phyloP scores from a whole-genome alignment of 306 rosid species.

The Cucumis hystrix region DNA sequence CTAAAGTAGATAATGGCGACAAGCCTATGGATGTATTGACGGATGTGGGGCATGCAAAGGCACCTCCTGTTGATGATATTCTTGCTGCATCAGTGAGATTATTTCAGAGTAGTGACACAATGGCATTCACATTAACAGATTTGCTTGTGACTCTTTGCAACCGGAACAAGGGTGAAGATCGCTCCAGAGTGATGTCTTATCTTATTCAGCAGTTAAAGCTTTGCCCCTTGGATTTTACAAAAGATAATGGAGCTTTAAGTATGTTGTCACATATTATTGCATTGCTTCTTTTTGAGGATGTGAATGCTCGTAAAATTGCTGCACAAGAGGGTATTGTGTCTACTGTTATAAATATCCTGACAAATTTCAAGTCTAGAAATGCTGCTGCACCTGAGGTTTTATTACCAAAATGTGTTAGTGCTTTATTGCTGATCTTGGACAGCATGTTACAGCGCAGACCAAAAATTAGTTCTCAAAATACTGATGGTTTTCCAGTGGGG shows the following conservation, averaged over 20 bases:
- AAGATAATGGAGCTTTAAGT: conserved; percentile 61
- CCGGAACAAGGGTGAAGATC: conserved; percentile 85
- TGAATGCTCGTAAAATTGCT: conserved; percentile 67
- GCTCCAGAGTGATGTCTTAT: conserved; percentile 72
- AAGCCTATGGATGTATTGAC: conserved; percentile 58
- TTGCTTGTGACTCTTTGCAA: conserved; percentile 77
- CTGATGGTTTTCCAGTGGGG: conserved; percentile 47
- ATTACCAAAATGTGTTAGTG: conserved; percentile 70
- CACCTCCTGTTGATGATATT: conserved; percentile 88
- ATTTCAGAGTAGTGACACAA: conserved; percentile 76
- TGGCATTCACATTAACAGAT: conserved; percentile 88
- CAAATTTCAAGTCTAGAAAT: conserved; percentile 44
- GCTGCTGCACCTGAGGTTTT: conserved; percentile 48
- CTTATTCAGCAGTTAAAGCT: conserved; percentile 89
- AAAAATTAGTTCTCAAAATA: conserved; percentile 33
- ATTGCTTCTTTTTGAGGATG: conserved; percentile 83
- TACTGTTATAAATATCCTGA: conserved; percentile 55
- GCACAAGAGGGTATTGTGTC: conserved; percentile 66
- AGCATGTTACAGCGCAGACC: conserved; percentile 78
- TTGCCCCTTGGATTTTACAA: conserved; percentile 64
- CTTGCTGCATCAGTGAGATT: conserved; percentile 65
- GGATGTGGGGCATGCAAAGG: conserved; percentile 64
- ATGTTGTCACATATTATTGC: conserved; percentile 74
- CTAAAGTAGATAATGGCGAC: conserved; percentile 64
- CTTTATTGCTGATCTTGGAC: conserved; percentile 83